Evolutionary conservation across 768 basidiomycete species (phyloP).

Genomic region (Boletus eberwhitei): DNA sequence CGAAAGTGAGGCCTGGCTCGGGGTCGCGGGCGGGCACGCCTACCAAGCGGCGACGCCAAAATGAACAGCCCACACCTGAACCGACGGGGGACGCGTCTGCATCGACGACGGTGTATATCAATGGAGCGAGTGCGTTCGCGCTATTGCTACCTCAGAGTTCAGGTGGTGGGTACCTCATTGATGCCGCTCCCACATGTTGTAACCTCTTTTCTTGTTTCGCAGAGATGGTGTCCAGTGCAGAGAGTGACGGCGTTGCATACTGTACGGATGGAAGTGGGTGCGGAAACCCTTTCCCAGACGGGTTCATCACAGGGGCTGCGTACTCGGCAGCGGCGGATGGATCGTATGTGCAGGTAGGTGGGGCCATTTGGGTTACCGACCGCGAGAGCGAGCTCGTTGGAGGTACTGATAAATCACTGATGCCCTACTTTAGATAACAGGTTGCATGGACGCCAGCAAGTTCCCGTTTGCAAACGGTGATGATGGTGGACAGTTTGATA

Average conservation of each 20-base stretch:
- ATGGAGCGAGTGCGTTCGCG: constrained; percentile 29
- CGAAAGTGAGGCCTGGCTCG: not conserved
- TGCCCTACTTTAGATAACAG: constrained; percentile 33
- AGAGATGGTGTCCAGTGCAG: constrained; percentile 40
- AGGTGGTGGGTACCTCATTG: constrained; percentile 29
- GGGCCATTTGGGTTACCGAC: not conserved
- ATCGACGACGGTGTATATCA: constrained; percentile 37
- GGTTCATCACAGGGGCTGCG: constrained; percentile 38
- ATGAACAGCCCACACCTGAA: constrained; percentile 36
- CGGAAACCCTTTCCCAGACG: constrained; percentile 28
- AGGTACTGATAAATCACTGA: not conserved
- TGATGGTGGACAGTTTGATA: constrained; percentile 48
- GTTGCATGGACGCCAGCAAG: constrained; percentile 32
- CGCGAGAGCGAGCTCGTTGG: not conserved
- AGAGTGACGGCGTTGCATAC: constrained; percentile 35
- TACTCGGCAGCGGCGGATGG: constrained; percentile 33
- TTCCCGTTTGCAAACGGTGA: constrained; percentile 36
- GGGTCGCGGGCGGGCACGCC: constrained; percentile 9
- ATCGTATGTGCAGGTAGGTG: constrained; percentile 39
- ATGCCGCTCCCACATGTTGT: not conserved
- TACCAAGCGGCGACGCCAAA: constrained; percentile 19
- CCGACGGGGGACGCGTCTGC: constrained; percentile 35
- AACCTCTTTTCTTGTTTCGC: not conserved
- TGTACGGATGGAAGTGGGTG: constrained; percentile 34
- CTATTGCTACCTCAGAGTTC: constrained; percentile 32